Percentiles rank a stretch among this genome's conserved stretches.
These are phyloP conservation scores for Lactifluus volemus DNA, from an alignment of 768 basidiomycete species.

Conservation along the genomic window DNA sequence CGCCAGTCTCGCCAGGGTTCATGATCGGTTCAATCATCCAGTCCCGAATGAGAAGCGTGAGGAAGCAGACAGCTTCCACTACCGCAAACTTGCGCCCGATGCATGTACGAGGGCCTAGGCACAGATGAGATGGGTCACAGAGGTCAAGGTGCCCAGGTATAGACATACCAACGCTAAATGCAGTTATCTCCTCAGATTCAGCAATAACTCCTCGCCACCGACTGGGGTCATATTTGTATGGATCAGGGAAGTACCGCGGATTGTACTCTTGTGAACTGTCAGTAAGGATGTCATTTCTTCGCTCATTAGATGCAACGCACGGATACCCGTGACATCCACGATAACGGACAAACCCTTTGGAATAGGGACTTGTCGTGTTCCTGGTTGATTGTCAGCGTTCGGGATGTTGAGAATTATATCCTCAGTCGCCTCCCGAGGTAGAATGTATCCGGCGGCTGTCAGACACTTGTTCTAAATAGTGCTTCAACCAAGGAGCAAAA, in stretches of 20 bases:
- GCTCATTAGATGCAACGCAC: neutral
- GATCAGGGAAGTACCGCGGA: constrained; percentile 30
- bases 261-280: constrained; percentile 28
- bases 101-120: constrained; percentile 40
- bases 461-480: neutral
- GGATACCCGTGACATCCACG: constrained; percentile 27
- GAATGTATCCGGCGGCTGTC: constrained; percentile 25
- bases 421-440: constrained; percentile 25
- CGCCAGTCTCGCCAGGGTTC: constrained; percentile 29
- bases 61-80: constrained; percentile 43
- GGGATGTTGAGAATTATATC: constrained; percentile 21
- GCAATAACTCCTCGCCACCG: constrained; percentile 29
- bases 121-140: neutral
- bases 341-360: constrained; percentile 24
- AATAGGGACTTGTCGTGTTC: constrained; percentile 20
- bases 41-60: constrained; percentile 44
- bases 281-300: neutral
- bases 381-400: constrained; percentile 7
- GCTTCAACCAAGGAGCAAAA: neutral
- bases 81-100: constrained; percentile 49
- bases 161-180: constrained; percentile 19
- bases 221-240: constrained; percentile 29
- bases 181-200: constrained; percentile 16
- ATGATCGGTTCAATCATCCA: constrained; percentile 44
- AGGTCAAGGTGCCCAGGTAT: neutral